These are phyloP conservation scores for Aspergillus flavus DNA, from an alignment of 2,329 filamentous ascomycete species.

Conservation along the genomic window DNA sequence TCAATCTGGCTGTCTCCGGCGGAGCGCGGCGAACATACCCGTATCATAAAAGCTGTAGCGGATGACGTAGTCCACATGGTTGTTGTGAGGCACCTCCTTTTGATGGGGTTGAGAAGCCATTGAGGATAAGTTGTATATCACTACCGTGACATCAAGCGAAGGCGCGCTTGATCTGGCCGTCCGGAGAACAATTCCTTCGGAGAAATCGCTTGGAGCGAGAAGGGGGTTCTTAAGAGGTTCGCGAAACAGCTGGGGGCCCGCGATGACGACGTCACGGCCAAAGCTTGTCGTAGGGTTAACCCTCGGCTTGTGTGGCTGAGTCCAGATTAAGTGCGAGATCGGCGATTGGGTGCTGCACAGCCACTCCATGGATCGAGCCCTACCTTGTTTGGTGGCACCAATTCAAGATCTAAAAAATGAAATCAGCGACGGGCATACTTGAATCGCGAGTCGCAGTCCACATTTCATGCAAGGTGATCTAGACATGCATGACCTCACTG, in stretches of 20 bases:
- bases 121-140: not conserved
- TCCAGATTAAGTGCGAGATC: not conserved
- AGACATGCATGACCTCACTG: not conserved
- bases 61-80: conserved; percentile 87
- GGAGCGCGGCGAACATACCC: conserved; percentile 50
- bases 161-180: not conserved
- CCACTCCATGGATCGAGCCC: not conserved
- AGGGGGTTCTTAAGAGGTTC: not conserved
- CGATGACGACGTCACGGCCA: conserved; percentile 7
- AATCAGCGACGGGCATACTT: not conserved
- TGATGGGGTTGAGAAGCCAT: conserved; percentile 34
- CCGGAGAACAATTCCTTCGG: not conserved
- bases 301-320: not conserved
- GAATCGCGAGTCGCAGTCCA: not conserved
- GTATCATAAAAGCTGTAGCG: conserved; percentile 72
- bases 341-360: not conserved
- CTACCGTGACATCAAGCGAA: not conserved
- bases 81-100: conserved; percentile 51
- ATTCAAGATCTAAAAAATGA: not conserved
- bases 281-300: conserved; percentile 7
- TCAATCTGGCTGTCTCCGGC: conserved; percentile 1
- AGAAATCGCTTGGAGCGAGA: not conserved
- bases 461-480: not conserved
- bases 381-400: not conserved
- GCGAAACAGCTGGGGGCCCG: not conserved